Conservation (phyloP, 768 basidiomycete genomes). For the Neoboletus subvelutipes region DNA sequence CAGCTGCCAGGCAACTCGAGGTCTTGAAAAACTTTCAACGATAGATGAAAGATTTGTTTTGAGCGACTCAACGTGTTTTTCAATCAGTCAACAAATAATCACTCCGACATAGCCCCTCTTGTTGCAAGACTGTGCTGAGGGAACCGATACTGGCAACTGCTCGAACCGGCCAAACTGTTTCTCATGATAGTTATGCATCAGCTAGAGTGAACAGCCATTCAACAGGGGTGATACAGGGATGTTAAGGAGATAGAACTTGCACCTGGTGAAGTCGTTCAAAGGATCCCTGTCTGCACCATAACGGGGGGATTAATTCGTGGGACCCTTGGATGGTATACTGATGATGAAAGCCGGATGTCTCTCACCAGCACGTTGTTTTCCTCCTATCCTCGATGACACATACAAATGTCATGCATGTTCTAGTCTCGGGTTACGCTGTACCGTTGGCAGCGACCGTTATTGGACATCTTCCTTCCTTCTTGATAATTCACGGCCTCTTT, state of each 20-base stretch:
- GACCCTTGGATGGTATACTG: constrained; percentile 7
- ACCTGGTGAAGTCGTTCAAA: constrained; percentile 1
- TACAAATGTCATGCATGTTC: not conserved
- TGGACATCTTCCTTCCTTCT: constrained; percentile 12
- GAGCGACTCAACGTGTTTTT: no score
- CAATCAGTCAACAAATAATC: no score
- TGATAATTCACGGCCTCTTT: constrained; percentile 25
- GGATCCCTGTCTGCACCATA: constrained; percentile 7
- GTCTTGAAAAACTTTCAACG: no score
- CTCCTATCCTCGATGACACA: not conserved
- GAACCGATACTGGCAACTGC: no score
- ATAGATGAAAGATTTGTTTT: no score
- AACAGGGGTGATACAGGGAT: constrained; percentile 1
- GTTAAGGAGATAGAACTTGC: constrained; percentile 9
- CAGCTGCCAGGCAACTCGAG: no score
- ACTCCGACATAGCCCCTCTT: no score
- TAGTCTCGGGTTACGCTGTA: constrained; percentile 11
- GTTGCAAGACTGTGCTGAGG: no score
- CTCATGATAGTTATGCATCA: no score
- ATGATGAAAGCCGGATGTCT: constrained; percentile 11
- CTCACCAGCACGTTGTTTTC: not conserved
- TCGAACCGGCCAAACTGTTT: no score
- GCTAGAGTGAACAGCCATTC: no score
- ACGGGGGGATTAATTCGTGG: constrained; percentile 2
- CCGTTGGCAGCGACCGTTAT: constrained; percentile 21